phyloP scores from a whole-genome alignment of 2,329 filamentous ascomycete species.

The Pseudocercospora fuligena region DNA sequence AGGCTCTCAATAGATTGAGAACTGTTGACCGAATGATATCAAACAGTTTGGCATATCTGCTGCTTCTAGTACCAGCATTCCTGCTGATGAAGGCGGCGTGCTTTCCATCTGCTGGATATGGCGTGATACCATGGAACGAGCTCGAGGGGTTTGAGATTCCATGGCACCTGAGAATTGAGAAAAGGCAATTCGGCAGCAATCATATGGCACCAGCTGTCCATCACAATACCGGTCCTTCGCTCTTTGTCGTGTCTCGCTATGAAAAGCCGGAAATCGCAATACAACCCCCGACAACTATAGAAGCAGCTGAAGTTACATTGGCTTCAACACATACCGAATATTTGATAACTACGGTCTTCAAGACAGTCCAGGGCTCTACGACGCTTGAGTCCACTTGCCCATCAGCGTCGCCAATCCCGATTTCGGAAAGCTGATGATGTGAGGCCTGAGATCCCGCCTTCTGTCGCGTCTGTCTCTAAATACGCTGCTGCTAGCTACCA shows the following conservation, averaged over 20 bases:
- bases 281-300: background rate
- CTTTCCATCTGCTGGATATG: background rate
- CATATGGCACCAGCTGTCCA: background rate
- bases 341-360: background rate
- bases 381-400: background rate
- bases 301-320: background rate
- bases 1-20: background rate
- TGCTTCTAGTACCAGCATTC: background rate
- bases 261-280: background rate
- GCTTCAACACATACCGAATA: background rate
- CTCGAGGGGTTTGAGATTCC: background rate
- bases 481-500: background rate
- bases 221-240: background rate
- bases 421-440: background rate
- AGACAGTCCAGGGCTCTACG: background rate
- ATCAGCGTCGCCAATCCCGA: background rate
- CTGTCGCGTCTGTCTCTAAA: background rate
- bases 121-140: background rate
- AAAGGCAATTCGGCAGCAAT: background rate
- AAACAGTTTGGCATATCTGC: background rate
- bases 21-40: background rate
- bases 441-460: background rate
- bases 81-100: background rate
- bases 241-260: background rate
- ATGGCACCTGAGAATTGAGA: background rate